Base-by-base conservation (phyloP, 768 basidiomycete species). In the Auricularia sp. region DNA sequence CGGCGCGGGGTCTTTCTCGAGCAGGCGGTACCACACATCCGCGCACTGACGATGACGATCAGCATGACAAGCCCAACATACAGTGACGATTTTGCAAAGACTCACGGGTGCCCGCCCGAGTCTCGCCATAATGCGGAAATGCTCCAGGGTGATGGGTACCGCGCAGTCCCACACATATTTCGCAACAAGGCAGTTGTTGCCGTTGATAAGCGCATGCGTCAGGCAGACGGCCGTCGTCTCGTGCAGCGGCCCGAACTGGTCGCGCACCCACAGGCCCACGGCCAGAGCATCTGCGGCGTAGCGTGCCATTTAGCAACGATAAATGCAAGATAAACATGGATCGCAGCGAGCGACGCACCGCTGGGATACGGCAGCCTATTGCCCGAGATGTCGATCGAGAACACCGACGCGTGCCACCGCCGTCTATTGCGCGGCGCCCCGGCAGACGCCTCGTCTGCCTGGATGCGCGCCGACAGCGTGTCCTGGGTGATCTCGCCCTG, bases 401-500 rank as follows among this genome's bases (percentile, higher is more conserved):
- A 8, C 14, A 42, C 62, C 66, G 79, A 80, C 68, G 73, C 73
- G 67, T 80, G 81, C 69, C 82, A 82, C 62, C 81, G 79, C 66
- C 88, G 76, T 66, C 87, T 79, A 34, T 87, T 51, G 47, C 47
- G 47, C 47, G 47, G 77, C 37, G 82, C 78, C 56, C 86, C 82
- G 35, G 86, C 86, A 29, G 81, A 76, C 66, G 82, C 75, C 73
- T 90, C 89, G 67, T 91, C 89, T 62, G 85, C 84, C 45, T 85
- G 81, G 69, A 91, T 90, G 85, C 89, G 89, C 18, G 82, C 76
- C 62, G 84, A 82, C 51, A 91, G 77, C 6, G 88, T 83, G 69
- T 91, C 89, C 68, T 90, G 88, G 18, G 86, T 82, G 62, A 90
- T 87, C 6, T 70, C 68, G n/a, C 88, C 89, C 88, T 90, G 68